These are phyloP conservation scores for Puccinia horiana DNA, from an alignment of 1,284 basidiomycete species.

Conservation along the genomic window DNA sequence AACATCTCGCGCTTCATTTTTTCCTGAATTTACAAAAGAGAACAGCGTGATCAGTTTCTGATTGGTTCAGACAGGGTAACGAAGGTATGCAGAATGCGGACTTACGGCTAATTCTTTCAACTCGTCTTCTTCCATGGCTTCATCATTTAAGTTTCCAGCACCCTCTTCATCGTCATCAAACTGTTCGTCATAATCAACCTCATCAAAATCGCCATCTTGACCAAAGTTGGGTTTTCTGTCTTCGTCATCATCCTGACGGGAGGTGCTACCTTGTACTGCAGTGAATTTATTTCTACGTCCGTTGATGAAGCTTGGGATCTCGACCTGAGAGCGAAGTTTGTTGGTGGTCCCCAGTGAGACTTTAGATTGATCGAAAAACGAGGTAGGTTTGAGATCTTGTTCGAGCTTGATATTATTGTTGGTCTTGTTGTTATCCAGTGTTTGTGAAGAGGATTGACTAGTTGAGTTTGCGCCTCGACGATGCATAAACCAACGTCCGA, in stretches of 20 bases:
- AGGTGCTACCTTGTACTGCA: constrained; percentile 62
- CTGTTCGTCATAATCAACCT: constrained; percentile 77
- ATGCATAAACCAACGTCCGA: constrained; percentile 52
- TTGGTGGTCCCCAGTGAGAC: constrained; percentile 58
- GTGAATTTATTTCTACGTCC: constrained; percentile 10
- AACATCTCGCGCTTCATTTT: constrained; percentile 48
- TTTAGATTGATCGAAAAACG: constrained; percentile 43
- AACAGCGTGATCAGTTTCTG: background rate
- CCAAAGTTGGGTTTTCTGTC: constrained; percentile 48
- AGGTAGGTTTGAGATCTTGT: constrained; percentile 53
- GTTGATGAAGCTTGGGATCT: constrained; percentile 37
- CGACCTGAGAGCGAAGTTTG: constrained; percentile 65
- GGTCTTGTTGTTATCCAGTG: constrained; percentile 39
- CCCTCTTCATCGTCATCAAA: constrained; percentile 83
- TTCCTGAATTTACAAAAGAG: constrained; percentile 24
- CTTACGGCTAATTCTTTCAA: constrained; percentile 78
- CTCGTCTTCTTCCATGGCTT: constrained; percentile 76
- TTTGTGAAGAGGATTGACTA: constrained; percentile 46
- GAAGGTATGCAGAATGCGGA: constrained; percentile 45
- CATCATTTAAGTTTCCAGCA: constrained; percentile 64
- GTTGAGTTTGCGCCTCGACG: constrained; percentile 58
- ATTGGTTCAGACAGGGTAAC: background rate
- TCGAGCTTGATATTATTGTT: constrained; percentile 57
- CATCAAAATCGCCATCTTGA: constrained; percentile 64
- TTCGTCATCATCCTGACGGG: constrained; percentile 49